Evolutionary conservation across 768 basidiomycete species (phyloP), one percentile per base, ranked within the genome.

Genomic region (Suillus ampliporus): DNA sequence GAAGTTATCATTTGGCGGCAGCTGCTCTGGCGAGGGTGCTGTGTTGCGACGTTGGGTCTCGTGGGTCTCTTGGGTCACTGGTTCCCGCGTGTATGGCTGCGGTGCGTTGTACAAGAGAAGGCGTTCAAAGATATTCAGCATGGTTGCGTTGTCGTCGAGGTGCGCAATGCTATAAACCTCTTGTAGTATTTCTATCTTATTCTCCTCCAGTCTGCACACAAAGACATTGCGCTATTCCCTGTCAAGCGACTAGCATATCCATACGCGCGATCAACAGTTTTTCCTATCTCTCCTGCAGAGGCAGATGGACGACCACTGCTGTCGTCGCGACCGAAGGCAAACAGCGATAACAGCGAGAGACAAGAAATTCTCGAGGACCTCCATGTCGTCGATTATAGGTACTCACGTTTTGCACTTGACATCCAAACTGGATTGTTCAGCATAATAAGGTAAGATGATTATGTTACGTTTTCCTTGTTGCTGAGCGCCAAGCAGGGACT

Each of bases 21-120:
- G 46, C 80, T 81, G 76, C 65, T 89, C 4, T 99, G 97, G 97
- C 82, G 84, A 65, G 37, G 81, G 13, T 84, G 85, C 6, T 93
- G 92, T 68, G 65, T 92, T 7, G 56, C 90, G 9, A 86, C 88
- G 2, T 77, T 89, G 13, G 97, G 97, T 5, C 74, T 86, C 5
- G 78, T 98, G 23, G 89, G 84, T 13, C 82, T 99, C 19, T 75
- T 96, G 10, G 96, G 95, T 4, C 89, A 95, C 69, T 99, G 97
- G 97, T 88, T 97, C 66, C 97, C 97, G 61, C 85, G 83, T 6
- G 66, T 95, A 31, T 98, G 97, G 97, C 84, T 99, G 57, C 86
- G 86, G 34, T 96, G 90, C 85, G 91, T 92, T 23, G 87, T 94
- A 2, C 82, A 79, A 50, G 93, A 96, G 74, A 92, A 86, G 58